Evolutionary conservation across 352 stramenopile species (phyloP).

Genomic region (Discostella stelligera): DNA sequence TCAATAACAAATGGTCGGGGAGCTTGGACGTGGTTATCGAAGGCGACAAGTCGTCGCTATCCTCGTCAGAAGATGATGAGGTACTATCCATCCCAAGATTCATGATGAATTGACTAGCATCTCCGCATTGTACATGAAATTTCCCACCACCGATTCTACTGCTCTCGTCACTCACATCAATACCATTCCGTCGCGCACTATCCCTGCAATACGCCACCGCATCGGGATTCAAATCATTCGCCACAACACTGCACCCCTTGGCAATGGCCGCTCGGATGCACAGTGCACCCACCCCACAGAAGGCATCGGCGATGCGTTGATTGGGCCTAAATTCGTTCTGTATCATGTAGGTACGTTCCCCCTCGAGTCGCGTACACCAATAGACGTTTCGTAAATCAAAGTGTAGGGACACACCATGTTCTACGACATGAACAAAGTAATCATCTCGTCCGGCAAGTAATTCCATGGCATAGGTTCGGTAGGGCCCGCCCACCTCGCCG

Average conservation of each 20-base stretch:
- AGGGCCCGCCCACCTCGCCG: conserved; percentile 63
- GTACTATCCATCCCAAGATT: conserved; percentile 50
- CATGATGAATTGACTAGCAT: conserved; percentile 76
- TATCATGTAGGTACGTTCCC: conserved; percentile 63
- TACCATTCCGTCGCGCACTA: conserved; percentile 59
- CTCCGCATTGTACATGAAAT: conserved; percentile 50
- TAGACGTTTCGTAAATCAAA: conserved; percentile 76
- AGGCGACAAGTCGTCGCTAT: conserved; percentile 5
- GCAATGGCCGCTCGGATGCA: conserved; percentile 41
- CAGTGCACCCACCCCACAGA: conserved; percentile 73
- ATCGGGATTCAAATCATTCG: conserved; percentile 78
- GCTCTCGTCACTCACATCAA: conserved; percentile 23
- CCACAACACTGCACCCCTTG: conserved; percentile 51
- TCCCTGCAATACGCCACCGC: conserved; percentile 58
- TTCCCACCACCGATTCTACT: not conserved
- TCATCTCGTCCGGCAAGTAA: conserved; percentile 56
- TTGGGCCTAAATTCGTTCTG: conserved; percentile 53
- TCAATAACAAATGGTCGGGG: conserved; percentile 76
- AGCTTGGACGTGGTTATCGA: conserved; percentile 16
- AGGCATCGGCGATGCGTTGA: conserved; percentile 67
- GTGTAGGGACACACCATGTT: conserved; percentile 58
- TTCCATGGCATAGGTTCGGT: conserved; percentile 69
- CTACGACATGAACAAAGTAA: conserved; percentile 45
- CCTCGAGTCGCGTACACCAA: conserved; percentile 66
- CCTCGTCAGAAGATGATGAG: not conserved